These are phyloP conservation scores for Carex arenaria DNA, from an alignment of 202 grass and related monocot genomes.

Conservation along the genomic window DNA sequence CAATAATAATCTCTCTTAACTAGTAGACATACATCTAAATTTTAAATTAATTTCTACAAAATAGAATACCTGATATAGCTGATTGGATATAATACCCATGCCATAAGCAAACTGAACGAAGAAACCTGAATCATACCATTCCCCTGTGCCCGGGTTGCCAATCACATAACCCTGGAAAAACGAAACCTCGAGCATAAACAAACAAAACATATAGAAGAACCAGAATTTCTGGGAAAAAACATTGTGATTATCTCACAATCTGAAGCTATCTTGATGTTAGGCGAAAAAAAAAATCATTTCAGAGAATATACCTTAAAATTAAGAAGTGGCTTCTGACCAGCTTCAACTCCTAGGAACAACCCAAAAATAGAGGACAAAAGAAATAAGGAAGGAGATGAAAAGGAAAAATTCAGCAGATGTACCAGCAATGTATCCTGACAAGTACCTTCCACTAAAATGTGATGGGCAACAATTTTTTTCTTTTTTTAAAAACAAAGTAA, in stretches of 20 bases:
- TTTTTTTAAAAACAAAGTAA: no score
- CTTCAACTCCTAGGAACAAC: slow-evolving; percentile 30
- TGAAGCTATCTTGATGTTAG: background rate
- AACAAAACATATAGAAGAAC: background rate
- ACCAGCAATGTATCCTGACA: no score
- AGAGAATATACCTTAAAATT: slow-evolving; percentile 42
- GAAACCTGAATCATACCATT: slow-evolving; percentile 21
- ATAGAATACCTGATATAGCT: slow-evolving; percentile 40
- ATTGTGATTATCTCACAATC: background rate
- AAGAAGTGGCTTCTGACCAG: slow-evolving; percentile 4
- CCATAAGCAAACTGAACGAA: slow-evolving; percentile 26
- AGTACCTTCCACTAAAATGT: no score
- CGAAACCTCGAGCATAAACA: background rate
- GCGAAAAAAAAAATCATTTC: background rate
- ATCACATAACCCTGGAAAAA: slow-evolving; percentile 45
- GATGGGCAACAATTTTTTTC: no score
- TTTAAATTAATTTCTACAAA: background rate
- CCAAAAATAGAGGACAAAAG: background rate
- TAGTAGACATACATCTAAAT: background rate
- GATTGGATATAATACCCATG: slow-evolving; percentile 50
- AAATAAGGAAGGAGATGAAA: background rate
- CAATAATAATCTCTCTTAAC: background rate
- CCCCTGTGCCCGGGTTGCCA: slow-evolving; percentile 32
- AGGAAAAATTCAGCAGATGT: no score
- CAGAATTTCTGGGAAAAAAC: no score